Conservation (phyloP, 1,284 basidiomycete genomes). For the Malassezia yamatoensis region DNA sequence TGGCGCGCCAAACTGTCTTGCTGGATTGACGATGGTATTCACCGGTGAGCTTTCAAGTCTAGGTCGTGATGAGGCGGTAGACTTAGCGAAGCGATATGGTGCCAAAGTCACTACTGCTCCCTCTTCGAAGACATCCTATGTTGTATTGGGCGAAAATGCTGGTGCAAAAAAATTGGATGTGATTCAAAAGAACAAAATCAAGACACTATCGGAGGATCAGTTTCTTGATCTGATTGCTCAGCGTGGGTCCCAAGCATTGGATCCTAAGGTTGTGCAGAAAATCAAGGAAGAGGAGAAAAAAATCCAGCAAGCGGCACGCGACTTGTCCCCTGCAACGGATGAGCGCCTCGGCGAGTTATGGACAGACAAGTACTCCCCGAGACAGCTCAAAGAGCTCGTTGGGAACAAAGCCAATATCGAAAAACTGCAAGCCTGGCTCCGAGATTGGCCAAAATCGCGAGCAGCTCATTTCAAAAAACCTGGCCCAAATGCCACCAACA, state of each 20-base stretch:
- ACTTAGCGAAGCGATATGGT: slow-evolving; percentile 83
- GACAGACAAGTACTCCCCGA: slow-evolving; percentile 91
- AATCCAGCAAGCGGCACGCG: slow-evolving; percentile 47
- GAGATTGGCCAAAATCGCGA: slow-evolving; percentile 58
- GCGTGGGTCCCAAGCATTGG: slow-evolving; percentile 50
- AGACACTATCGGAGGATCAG: slow-evolving; percentile 72
- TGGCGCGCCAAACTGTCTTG: slow-evolving; percentile 65
- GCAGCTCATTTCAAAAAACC: slow-evolving; percentile 67
- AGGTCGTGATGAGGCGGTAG: slow-evolving; percentile 73
- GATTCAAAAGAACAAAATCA: slow-evolving; percentile 67
- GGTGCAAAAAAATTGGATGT: slow-evolving; percentile 75
- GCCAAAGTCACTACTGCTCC: slow-evolving; percentile 69
- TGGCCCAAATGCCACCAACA: slow-evolving; percentile 77
- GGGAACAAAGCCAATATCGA: slow-evolving; percentile 82
- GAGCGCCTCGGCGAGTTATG: slow-evolving; percentile 56
- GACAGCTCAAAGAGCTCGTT: slow-evolving; percentile 75
- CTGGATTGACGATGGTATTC: slow-evolving; percentile 85
- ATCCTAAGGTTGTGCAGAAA: slow-evolving; percentile 73
- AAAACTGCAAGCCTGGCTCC: slow-evolving; percentile 75
- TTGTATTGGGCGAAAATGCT: slow-evolving; percentile 76
- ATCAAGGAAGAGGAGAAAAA: slow-evolving; percentile 64
- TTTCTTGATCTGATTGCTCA: slow-evolving; percentile 60
- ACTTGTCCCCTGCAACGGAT: slow-evolving; percentile 21
- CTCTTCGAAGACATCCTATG: slow-evolving; percentile 79
- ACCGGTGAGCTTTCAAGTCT: slow-evolving; percentile 74